Conservation (phyloP, 495 filamentous ascomycete genomes). For the Parachaetomium inaequale region DNA sequence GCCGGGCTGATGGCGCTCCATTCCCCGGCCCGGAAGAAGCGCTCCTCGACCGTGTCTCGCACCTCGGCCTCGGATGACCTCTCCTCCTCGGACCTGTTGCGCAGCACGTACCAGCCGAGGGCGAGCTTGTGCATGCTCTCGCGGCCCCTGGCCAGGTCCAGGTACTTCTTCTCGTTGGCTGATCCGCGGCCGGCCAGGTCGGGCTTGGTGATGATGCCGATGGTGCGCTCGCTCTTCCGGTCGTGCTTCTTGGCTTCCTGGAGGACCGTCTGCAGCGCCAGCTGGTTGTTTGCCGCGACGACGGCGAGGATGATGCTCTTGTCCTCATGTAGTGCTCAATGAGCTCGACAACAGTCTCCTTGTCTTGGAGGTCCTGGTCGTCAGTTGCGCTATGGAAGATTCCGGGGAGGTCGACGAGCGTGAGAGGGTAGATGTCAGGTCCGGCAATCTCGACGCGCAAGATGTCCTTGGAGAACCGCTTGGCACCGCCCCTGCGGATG, state of each 20-base stretch:
- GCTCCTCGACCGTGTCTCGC: conserved; percentile 40
- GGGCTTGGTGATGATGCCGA: conserved; percentile 51
- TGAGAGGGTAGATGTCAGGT: conserved; percentile 58
- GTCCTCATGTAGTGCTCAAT: conserved; percentile 57
- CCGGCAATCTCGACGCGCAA: conserved; percentile 61
- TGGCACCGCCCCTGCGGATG: conserved; percentile 18
- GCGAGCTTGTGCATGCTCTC: conserved; percentile 22
- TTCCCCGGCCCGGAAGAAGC: conserved; percentile 41
- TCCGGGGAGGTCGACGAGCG: conserved; percentile 64
- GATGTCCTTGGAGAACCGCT: conserved; percentile 56
- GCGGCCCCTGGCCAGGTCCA: conserved; percentile 20
- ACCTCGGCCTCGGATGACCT: conserved; percentile 16
- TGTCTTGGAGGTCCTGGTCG: conserved; percentile 41
- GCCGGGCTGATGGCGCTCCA: conserved; percentile 36
- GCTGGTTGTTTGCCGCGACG: conserved; percentile 51
- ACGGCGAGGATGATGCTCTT: conserved; percentile 59
- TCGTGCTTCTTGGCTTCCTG: conserved; percentile 43
- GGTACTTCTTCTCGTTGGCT: conserved; percentile 16
- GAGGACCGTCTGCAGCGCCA: conserved; percentile 49
- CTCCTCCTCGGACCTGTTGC: conserved; percentile 54
- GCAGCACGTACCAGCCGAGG: conserved; percentile 62
- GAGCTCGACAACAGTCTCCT: conserved; percentile 49
- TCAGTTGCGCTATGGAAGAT: conserved; percentile 49
- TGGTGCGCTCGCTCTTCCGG: conserved; percentile 45
- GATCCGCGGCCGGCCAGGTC: conserved; percentile 19